Evolutionary conservation across 1,139 yeast species (phyloP).

Genomic region (Debaryomycetaceae sp.): DNA sequence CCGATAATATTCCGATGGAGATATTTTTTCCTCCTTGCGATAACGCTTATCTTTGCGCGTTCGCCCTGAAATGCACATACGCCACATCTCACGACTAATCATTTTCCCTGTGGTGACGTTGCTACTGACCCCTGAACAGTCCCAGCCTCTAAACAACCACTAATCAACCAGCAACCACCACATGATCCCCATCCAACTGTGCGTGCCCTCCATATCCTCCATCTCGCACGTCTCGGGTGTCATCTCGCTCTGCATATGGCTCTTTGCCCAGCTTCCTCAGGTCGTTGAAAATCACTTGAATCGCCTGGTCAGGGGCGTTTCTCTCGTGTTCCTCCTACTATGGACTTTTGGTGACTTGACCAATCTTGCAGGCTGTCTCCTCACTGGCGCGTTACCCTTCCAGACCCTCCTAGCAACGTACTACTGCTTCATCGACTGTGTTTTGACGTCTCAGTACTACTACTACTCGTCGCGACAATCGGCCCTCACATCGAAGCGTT

Average conservation of each 20-base stretch:
- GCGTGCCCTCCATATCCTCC: no score
- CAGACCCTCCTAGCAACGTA: slow-evolving; percentile 15
- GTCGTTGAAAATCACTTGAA: slow-evolving; percentile 15
- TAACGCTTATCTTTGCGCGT: no score
- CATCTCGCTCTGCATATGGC: slow-evolving; percentile 19
- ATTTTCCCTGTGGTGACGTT: no score
- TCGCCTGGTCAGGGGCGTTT: slow-evolving; percentile 15
- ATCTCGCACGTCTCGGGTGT: slow-evolving; percentile 13
- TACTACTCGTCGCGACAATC: slow-evolving; percentile 9
- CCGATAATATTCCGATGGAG: no score
- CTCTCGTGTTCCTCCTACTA: slow-evolving; percentile 11
- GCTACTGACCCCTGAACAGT: no score
- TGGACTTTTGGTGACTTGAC: slow-evolving; percentile 17
- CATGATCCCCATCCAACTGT: no score
- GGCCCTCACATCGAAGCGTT: background rate
- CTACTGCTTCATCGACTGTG: slow-evolving; percentile 16
- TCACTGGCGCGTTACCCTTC: slow-evolving; percentile 16
- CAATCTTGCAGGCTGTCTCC: slow-evolving; percentile 13
- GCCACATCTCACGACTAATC: no score
- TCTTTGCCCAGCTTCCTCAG: slow-evolving; percentile 19
- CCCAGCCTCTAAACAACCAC: no score
- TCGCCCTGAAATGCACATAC: no score
- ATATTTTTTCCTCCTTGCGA: no score
- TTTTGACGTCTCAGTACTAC: slow-evolving; percentile 15
- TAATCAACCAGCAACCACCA: no score